These are phyloP conservation scores for Chlamydomonas reinhardtii DNA, from an alignment of 163 green algal species.

Conservation along the genomic window DNA sequence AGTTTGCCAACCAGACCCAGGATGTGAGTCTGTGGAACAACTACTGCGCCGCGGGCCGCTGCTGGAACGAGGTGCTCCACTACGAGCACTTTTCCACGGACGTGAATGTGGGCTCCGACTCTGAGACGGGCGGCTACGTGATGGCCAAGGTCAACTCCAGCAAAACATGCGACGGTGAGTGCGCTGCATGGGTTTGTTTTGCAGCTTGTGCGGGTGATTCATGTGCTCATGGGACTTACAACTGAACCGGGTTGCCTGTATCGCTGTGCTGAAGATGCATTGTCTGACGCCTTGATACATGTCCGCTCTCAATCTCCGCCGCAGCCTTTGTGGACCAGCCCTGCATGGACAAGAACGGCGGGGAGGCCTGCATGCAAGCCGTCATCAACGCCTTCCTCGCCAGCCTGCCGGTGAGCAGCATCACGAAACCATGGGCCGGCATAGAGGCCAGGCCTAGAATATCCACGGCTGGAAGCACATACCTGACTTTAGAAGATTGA, in stretches of 20 bases:
- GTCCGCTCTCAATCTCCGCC: no score
- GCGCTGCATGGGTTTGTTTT: no score
- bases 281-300: no score
- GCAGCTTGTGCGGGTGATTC: no score
- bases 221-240: no score
- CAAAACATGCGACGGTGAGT: conserved; percentile 30
- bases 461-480: no score
- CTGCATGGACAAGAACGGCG: neutral
- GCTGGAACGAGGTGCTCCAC: conserved; percentile 39
- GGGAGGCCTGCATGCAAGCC: conserved; percentile 12
- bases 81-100: conserved; percentile 30
- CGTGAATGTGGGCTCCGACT: conserved; percentile 33
- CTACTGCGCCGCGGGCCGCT: neutral
- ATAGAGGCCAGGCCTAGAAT: no score
- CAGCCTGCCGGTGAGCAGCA: neutral
- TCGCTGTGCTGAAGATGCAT: no score
- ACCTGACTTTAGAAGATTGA: no score
- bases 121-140: conserved; percentile 22
- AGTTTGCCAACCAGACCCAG: conserved; percentile 10
- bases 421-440: no score
- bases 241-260: no score
- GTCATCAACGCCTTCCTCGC: conserved; percentile 24
- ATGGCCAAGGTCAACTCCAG: conserved; percentile 38
- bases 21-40: neutral
- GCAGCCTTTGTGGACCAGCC: neutral